Evolutionary conservation across 768 basidiomycete species (phyloP).

Genomic region (Hypsizygus marmoreus): DNA sequence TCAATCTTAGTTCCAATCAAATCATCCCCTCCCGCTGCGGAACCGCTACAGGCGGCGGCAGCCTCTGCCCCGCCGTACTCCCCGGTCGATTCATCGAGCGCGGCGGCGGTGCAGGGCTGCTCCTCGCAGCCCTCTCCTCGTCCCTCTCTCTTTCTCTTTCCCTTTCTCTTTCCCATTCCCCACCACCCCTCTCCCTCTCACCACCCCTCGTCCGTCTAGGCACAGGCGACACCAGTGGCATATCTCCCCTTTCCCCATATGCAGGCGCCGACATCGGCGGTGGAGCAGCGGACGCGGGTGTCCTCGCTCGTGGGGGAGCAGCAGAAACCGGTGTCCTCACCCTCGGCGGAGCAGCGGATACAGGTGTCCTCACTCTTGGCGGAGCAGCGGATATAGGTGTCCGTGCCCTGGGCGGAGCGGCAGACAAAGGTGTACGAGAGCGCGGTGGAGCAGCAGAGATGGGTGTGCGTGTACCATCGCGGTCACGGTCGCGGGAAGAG

Average conservation of each 20-base stretch:
- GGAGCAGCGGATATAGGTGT: conserved; percentile 24
- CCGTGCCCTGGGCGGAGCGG: conserved; percentile 71
- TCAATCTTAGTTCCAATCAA: too few relatives aligned
- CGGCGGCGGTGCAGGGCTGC: conserved; percentile 60
- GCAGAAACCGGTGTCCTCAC: conserved; percentile 12
- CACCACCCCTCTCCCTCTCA: conserved; percentile 23
- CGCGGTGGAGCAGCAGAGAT: conserved; percentile 11
- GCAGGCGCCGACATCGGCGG: conserved; percentile 23
- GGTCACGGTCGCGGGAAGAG: too few relatives aligned
- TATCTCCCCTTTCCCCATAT: conserved; percentile 13
- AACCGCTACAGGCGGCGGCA: conserved; percentile 52
- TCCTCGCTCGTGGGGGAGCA: conserved; percentile 7
- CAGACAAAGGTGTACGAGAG: conserved; percentile 11
- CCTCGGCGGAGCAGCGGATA: conserved; percentile 14
- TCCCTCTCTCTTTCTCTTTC: conserved; percentile 19
- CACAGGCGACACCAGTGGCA: conserved; percentile 33
- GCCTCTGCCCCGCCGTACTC: conserved; percentile 48
- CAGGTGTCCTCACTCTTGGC: conserved; percentile 19
- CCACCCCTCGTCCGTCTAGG: conserved; percentile 31
- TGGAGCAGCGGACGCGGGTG: conserved; percentile 16
- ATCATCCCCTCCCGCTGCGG: conserved; percentile 43
- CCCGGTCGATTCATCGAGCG: conserved; percentile 69
- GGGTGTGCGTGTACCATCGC: conserved; percentile 11
- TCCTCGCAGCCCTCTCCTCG: conserved; percentile 30
- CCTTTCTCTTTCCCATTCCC: conserved; percentile 20